Conservation (phyloP, 1,284 basidiomycete genomes). For the Ustilago nuda region DNA sequence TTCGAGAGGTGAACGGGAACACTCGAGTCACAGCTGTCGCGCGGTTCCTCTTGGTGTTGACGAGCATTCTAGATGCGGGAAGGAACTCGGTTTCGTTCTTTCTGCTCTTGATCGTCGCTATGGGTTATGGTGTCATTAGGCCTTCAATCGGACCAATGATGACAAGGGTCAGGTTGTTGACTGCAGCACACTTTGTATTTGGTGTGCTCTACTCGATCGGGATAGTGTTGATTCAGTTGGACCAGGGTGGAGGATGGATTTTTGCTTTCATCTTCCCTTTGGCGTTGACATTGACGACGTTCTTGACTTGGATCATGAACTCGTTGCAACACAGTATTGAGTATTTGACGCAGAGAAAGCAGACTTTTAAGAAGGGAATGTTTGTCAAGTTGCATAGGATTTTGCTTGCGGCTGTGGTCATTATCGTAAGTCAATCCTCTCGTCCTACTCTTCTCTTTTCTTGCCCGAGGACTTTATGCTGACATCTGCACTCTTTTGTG, state of each 20-base stretch:
- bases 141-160: slow-evolving; percentile 83
- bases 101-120: slow-evolving; percentile 84
- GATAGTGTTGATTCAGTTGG: slow-evolving; percentile 77
- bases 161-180: slow-evolving; percentile 81
- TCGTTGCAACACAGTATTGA: slow-evolving; percentile 63
- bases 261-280: slow-evolving; percentile 81
- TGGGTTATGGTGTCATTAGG: slow-evolving; percentile 70
- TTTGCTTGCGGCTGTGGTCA: slow-evolving; percentile 83
- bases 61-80: slow-evolving; percentile 84
- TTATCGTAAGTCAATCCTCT: slow-evolving; percentile 73
- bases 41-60: slow-evolving; percentile 60
- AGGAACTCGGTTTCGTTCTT: slow-evolving; percentile 95
- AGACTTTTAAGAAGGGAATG: slow-evolving; percentile 68
- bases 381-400: slow-evolving; percentile 81
- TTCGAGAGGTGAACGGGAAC: slow-evolving; percentile 46
- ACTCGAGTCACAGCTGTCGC: slow-evolving; percentile 55
- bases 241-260: slow-evolving; percentile 71
- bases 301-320: slow-evolving; percentile 84
- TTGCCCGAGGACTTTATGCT: background rate
- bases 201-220: slow-evolving; percentile 76
- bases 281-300: slow-evolving; percentile 90
- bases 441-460: background rate
- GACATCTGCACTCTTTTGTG: background rate
- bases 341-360: slow-evolving; percentile 61
- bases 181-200: slow-evolving; percentile 88